Evolutionary conservation across 495 filamentous ascomycete genomes (phyloP).

Genomic region (Diplogelasinospora grovesii): DNA sequence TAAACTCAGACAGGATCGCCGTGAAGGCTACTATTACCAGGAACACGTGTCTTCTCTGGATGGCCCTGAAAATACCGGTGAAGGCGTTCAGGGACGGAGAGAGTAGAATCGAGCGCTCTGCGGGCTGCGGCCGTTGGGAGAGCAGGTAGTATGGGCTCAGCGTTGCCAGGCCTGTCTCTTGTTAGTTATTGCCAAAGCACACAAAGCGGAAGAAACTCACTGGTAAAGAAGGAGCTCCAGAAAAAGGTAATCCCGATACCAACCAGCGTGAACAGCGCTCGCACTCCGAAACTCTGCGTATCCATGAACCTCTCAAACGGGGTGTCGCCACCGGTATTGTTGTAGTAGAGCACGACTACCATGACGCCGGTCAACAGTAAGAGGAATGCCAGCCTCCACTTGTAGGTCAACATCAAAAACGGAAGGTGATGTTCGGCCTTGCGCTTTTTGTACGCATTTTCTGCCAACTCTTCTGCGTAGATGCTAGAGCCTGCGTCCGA

Average conservation of each 20-base stretch:
- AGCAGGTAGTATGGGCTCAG: constrained; percentile 27
- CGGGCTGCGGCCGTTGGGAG: constrained; percentile 11
- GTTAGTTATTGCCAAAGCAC: no score
- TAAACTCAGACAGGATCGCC: constrained; percentile 27
- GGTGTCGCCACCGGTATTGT: constrained; percentile 27
- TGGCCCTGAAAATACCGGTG: constrained; percentile 23
- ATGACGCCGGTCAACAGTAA: constrained; percentile 30
- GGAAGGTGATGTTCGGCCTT: constrained; percentile 19
- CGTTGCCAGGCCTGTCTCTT: constrained; percentile 6
- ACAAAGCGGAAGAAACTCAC: constrained; percentile 21
- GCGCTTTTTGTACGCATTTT: not conserved
- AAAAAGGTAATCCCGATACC: constrained; percentile 37
- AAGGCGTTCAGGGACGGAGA: constrained; percentile 23
- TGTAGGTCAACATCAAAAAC: constrained; percentile 28
- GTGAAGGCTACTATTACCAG: constrained; percentile 22
- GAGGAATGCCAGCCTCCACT: constrained; percentile 21
- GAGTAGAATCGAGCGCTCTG: constrained; percentile 22
- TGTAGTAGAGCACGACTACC: constrained; percentile 37
- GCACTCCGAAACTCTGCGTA: constrained; percentile 34
- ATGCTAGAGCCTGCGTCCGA: constrained; percentile 5
- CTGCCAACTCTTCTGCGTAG: not conserved
- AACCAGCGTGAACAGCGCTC: constrained; percentile 36
- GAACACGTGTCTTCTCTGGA: constrained; percentile 22
- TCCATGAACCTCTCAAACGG: constrained; percentile 42
- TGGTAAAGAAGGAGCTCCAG: constrained; percentile 33